Evolutionary conservation across 345 rosid species (phyloP).

Genomic region (Lumnitzera racemosa): DNA sequence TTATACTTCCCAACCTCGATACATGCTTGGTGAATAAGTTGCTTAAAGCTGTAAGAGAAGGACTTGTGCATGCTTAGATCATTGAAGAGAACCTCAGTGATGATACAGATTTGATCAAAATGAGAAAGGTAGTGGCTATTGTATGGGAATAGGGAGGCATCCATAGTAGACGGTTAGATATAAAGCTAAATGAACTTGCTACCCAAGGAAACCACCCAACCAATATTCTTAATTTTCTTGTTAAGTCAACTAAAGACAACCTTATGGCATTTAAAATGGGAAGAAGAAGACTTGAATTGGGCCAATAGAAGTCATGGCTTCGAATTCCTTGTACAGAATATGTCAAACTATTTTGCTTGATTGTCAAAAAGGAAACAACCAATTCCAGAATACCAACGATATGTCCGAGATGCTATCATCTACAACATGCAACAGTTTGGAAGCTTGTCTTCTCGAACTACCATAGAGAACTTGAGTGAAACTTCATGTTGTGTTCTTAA

Average conservation of each 20-base stretch:
- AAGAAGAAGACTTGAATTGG: conserved; percentile 25
- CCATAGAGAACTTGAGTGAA: conserved; percentile 49
- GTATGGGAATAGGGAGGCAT: conserved; percentile 62
- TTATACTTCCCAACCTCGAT: too few species aligned
- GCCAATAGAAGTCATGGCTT: conserved; percentile 62
- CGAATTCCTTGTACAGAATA: conserved; percentile 74
- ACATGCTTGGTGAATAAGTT: conserved; percentile 17
- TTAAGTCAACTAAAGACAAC: conserved; percentile 1
- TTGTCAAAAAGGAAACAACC: conserved; percentile 12
- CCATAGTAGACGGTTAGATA: conserved; percentile 57
- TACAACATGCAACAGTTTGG: conserved; percentile 55
- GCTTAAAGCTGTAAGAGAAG: conserved; percentile 16
- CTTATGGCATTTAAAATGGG: too few species aligned
- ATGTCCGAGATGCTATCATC: conserved; percentile 31
- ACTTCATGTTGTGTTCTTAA: conserved; percentile 38
- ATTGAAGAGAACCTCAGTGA: conserved; percentile 33
- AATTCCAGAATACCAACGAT: conserved; percentile 16
- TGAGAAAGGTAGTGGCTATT: conserved; percentile 43
- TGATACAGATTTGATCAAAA: conserved; percentile 25
- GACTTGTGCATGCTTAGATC: conserved; percentile 23
- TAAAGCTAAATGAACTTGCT: conserved; percentile 50
- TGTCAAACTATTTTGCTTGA: conserved; percentile 46
- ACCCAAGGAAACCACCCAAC: conserved; percentile 15
- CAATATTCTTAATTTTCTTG: too few species aligned
- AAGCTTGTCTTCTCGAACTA: conserved; percentile 62